A percentile compares a stretch with the other conserved stretches of the same genome.
Evolutionary conservation across 345 rosid species (phyloP).

Genomic region (Diplotaxis tenuifolia): DNA sequence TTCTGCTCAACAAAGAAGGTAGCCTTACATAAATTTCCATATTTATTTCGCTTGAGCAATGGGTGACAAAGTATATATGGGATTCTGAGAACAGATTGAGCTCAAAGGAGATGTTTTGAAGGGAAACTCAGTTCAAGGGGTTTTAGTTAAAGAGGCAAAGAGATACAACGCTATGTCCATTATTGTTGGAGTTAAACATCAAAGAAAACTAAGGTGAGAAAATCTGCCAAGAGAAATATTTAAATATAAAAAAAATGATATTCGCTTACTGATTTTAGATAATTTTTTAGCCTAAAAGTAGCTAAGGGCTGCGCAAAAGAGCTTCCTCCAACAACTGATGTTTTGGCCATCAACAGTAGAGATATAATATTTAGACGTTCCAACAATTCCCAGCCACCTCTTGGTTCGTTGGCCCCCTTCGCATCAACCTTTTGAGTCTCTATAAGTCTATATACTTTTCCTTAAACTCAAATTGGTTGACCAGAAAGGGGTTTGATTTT

Average conservation of each 20-base stretch:
- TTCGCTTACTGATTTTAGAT: conserved; percentile 2
- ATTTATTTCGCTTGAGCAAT: background rate
- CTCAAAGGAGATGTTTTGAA: conserved; percentile 52
- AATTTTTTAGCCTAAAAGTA: conserved; percentile 37
- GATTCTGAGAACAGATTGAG: conserved; percentile 48
- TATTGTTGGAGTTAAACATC: conserved; percentile 62
- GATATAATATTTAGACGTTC: conserved; percentile 62
- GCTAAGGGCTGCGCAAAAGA: conserved; percentile 72
- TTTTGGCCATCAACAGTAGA: conserved; percentile 71
- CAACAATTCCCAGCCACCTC: conserved; percentile 49
- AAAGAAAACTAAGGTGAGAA: conserved; percentile 51
- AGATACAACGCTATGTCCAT: conserved; percentile 52
- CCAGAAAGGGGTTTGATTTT: conserved; percentile 2
- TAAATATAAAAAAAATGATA: background rate
- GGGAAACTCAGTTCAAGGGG: conserved; percentile 55
- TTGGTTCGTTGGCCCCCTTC: conserved; percentile 46
- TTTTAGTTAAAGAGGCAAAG: conserved; percentile 67
- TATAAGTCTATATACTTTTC: conserved; percentile 5
- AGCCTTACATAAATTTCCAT: background rate
- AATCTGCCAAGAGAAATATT: background rate
- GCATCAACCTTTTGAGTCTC: background rate
- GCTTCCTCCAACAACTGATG: conserved; percentile 61
- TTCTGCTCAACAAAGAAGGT: conserved; percentile 74
- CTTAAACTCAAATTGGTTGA: conserved; percentile 6
- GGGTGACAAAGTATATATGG: background rate